Evolutionary conservation across 805 yeast genomes (phyloP), one percentile per base, ranked within the genome.

Genomic region (Yamadazyma philogaea): DNA sequence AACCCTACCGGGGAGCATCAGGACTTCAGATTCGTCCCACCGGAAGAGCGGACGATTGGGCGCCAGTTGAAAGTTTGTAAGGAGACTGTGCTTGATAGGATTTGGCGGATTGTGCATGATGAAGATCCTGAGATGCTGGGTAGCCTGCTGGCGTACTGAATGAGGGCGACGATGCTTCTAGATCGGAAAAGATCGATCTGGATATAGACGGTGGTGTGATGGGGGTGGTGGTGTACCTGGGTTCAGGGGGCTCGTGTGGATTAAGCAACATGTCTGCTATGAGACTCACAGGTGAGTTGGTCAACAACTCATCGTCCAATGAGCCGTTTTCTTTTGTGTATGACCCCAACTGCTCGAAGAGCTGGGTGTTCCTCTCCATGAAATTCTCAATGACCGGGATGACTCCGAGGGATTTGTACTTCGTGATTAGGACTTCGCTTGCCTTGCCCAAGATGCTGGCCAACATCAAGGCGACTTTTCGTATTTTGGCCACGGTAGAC

Each of bases 381-480:
- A 40, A 40, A 33, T 40, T 40, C 10, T 34, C 59, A 17, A 68
- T 53, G 15, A 75, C 79, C 14, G 71, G 72, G n/a, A 75, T 66
- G 10, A 78, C 83, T 1, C 83, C 83, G 38, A 76, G 54, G 22
- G 64, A 66, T 28, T 74, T 66, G 51, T 77, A 74, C 54, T 78
- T 78, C 42, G 74, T 75, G 22, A 69, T 55, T 26, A 78, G 58
- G 12, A 77, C 79, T 43, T 78, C 82, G 2, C 81, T 72, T 18
- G 77, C 74, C 44, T 65, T 61, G 38, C 66, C 53, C 30, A 77
- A 60, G 26, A 72, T 72, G 39, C 63, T 61, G 33, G 72, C 58
- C 42, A 78, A 60, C 63, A 72, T 62, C 20, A 74, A 47, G 7
- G 76, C 63, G 19, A 75, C 57, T 46, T 63, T 61, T 52, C 75